Evolutionary conservation across 768 basidiomycete species (phyloP), one percentile per base, ranked within the genome.

Genomic region (Sarcomyxa edulis): DNA sequence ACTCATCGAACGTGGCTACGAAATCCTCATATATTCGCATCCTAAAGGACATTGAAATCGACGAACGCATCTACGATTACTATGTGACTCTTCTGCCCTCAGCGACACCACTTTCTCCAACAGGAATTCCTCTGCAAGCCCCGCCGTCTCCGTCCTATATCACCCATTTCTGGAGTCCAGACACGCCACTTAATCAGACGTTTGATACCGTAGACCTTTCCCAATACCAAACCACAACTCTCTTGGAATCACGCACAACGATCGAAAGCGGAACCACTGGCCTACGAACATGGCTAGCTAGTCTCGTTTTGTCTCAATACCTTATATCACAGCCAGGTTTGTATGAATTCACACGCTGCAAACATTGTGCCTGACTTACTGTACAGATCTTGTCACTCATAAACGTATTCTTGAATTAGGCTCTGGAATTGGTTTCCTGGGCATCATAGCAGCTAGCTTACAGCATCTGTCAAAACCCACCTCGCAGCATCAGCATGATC

Each of bases 251-350:
- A 1, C 75, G 79, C 6, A 81, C 76, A 2, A 77, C 69, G 3
- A 78, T 89, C 20, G 85, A 89, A 54, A 64, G 66, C 28, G 87
- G 88, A 0, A 90, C 85, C 0, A 90, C 86, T 1, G 86, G 88
- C 9, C 58, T 90, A 33, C 69, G 83, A 38, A 91, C 87, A 6
- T 91, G 88, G 88, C 64, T 69, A 20, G 84, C 88, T 5, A 81
- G 84, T 47, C 71, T 82, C 30, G 61, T 73, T 21, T 63, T 90
- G 14, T 76, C 78, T 0, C 70, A 80, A 33, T 81, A 77, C 49
- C 61, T 90, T 16, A 68, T 76, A 14, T 43, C 49, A 7, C 64
- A 82, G 50, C 62, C 77, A 55, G 71, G 86, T 84, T 58, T 47
- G 32, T 31, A 15, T 30, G 27, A 15, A 12, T 20, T 7, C 22